Evolutionary conservation across 2,329 filamentous ascomycete species (phyloP).

Genomic region (Macrophomina pseudophaseolina): DNA sequence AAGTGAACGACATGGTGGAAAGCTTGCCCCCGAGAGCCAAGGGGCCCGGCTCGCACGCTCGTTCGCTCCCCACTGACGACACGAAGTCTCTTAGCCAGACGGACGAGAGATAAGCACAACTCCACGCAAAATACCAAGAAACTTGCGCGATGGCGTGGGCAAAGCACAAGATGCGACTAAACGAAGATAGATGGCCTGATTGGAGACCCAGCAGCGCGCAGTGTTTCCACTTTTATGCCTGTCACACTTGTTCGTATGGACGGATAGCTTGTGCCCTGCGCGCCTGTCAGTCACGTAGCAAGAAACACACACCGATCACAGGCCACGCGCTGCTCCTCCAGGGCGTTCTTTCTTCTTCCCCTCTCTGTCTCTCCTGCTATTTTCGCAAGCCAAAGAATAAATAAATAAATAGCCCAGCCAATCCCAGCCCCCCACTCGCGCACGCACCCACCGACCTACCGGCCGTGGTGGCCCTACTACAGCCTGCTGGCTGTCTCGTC

Average conservation of each 20-base stretch:
- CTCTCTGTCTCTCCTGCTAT: background rate
- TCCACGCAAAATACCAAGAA: background rate
- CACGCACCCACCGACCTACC: background rate
- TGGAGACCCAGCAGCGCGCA: background rate
- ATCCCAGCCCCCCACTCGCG: background rate
- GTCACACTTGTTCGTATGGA: background rate
- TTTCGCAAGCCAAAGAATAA: background rate
- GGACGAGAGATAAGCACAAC: background rate
- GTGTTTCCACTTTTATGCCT: slow-evolving; percentile 5
- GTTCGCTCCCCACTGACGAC: too few species aligned
- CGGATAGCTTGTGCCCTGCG: background rate
- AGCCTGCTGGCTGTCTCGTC: background rate
- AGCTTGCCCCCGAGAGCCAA: background rate
- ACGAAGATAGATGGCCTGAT: slow-evolving; percentile 9
- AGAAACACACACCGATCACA: slow-evolving; percentile 7
- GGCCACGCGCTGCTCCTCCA: background rate
- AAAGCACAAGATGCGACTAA: too few species aligned
- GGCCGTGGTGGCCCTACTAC: background rate
- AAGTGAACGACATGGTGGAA: background rate
- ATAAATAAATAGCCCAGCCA: background rate
- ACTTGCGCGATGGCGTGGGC: background rate
- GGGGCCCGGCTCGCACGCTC: background rate
- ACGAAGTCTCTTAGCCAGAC: background rate
- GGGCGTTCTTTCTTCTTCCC: background rate
- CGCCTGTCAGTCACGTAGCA: slow-evolving; percentile 4